Conservation (phyloP, 169 alveolate genomes). For the Plasmodium gonderi region DNA sequence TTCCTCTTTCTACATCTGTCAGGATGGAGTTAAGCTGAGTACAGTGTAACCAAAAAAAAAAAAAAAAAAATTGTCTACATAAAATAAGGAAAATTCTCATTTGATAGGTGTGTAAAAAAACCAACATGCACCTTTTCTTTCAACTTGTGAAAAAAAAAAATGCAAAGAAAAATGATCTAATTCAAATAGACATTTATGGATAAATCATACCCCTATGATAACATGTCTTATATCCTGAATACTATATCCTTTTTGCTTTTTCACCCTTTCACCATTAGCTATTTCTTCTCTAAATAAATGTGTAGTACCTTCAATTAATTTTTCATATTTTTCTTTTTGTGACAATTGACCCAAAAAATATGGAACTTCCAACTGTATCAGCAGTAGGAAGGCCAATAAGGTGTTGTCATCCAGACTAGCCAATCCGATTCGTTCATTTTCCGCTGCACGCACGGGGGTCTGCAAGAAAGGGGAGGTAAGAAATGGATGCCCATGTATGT, state of each 20-base stretch:
- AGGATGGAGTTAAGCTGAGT: conserved; percentile 10
- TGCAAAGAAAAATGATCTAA: neutral
- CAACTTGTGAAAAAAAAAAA: no score
- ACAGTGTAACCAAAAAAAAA: neutral
- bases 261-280: neutral
- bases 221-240: conserved; percentile 21
- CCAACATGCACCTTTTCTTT: no score
- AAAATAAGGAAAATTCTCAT: no score
- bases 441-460: neutral
- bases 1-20: neutral
- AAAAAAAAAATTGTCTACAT: neutral
- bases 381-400: conserved; percentile 36
- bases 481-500: neutral
- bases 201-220: conserved; percentile 22
- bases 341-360: conserved; percentile 11
- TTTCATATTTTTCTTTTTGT: conserved; percentile 16
- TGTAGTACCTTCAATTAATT: conserved; percentile 42
- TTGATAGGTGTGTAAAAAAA: no score
- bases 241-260: conserved; percentile 3
- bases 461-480: neutral
- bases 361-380: conserved; percentile 42
- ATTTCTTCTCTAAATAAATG: conserved; percentile 18
- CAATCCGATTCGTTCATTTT: neutral
- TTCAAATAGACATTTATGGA: neutral
- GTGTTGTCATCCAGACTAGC: conserved; percentile 19